Evolutionary conservation across 495 filamentous ascomycete species (phyloP).

Genomic region (Jackrogersella minutella): DNA sequence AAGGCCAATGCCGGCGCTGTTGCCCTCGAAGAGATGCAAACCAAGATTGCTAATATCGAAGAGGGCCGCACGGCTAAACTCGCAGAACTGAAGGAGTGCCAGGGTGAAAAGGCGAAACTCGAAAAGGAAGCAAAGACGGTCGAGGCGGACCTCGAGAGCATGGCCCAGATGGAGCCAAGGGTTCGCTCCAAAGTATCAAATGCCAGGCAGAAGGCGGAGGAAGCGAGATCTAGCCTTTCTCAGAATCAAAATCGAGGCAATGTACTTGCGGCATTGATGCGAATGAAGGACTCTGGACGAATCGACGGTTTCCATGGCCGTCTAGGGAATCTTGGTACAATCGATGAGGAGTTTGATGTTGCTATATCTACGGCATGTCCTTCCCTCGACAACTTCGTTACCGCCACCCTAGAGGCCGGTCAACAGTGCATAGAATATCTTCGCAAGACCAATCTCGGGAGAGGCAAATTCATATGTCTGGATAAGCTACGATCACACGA

Average conservation of each 20-base stretch:
- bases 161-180: constrained; percentile 78
- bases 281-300: constrained; percentile 92
- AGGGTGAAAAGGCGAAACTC: constrained; percentile 71
- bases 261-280: constrained; percentile 89
- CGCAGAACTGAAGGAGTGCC: constrained; percentile 76
- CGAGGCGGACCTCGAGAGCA: constrained; percentile 73
- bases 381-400: constrained; percentile 90
- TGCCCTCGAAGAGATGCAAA: constrained; percentile 82
- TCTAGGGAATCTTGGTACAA: constrained; percentile 93
- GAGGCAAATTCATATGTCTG: constrained; percentile 95
- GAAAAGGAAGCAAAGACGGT: constrained; percentile 78
- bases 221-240: constrained; percentile 87
- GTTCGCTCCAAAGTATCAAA: constrained; percentile 82
- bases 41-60: constrained; percentile 76
- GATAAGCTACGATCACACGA: constrained; percentile 83
- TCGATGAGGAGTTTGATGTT: constrained; percentile 92
- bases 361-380: constrained; percentile 97
- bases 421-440: constrained; percentile 98
- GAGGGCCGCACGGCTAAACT: constrained; percentile 73
- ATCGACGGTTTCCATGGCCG: constrained; percentile 97
- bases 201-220: constrained; percentile 91
- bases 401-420: constrained; percentile 91
- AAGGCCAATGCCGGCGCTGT: constrained; percentile 85
- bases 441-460: constrained; percentile 95
- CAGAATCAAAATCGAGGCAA: constrained; percentile 92